These are phyloP conservation scores for Leccinum solheimii DNA, from an alignment of 1,284 basidiomycete genomes.

Conservation along the genomic window DNA sequence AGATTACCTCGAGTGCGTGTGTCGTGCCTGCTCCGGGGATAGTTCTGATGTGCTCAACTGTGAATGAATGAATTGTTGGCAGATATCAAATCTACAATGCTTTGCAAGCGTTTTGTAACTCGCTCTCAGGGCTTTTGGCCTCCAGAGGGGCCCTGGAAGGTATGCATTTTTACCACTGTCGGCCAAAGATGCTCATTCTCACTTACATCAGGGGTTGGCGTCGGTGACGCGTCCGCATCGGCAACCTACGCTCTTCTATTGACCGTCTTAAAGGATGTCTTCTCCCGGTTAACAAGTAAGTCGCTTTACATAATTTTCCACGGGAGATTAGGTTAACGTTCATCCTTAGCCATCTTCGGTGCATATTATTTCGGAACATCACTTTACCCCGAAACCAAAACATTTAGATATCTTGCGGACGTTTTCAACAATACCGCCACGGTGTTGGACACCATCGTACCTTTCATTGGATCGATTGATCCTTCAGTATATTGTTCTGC, in stretches of 20 bases:
- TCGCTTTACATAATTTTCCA: not conserved
- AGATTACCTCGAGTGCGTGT: constrained; percentile 37
- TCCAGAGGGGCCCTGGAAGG: constrained; percentile 71
- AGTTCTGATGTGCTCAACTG: constrained; percentile 2
- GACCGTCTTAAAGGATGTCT: constrained; percentile 62
- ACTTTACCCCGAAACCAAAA: constrained; percentile 68
- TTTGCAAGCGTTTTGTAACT: constrained; percentile 68
- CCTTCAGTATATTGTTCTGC: constrained; percentile 18
- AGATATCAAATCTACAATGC: constrained; percentile 67
- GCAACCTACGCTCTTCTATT: constrained; percentile 65
- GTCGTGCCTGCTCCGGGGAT: not conserved
- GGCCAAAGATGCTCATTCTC: not conserved
- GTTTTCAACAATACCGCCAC: constrained; percentile 62
- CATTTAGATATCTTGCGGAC: constrained; percentile 69
- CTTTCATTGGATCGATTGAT: constrained; percentile 45
- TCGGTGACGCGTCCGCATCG: constrained; percentile 63
- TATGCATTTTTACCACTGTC: constrained; percentile 36
- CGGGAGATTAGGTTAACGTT: not conserved
- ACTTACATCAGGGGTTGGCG: constrained; percentile 54
- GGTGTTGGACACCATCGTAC: constrained; percentile 60
- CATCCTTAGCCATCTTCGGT: constrained; percentile 52
- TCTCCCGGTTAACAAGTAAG: constrained; percentile 63
- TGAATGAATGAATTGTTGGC: not conserved
- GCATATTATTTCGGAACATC: constrained; percentile 64
- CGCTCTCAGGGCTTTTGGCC: constrained; percentile 59